These are phyloP conservation scores for Podospora pseudoanserina DNA, from an alignment of 495 filamentous ascomycete species.

Conservation along the genomic window DNA sequence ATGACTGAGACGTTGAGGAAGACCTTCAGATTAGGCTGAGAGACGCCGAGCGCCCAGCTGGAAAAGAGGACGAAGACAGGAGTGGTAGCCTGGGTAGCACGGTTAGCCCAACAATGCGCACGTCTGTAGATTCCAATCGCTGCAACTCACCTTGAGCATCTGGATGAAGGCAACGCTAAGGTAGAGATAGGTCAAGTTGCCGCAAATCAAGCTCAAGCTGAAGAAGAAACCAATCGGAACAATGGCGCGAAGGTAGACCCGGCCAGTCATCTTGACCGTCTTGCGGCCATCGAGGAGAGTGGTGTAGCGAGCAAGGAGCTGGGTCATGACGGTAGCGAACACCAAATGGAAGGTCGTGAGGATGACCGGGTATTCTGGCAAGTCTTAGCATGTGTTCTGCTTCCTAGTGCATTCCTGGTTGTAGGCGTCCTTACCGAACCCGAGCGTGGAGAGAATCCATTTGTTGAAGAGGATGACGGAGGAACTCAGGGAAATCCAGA, in stretches of 20 bases:
- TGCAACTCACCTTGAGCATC: slow-evolving; percentile 78
- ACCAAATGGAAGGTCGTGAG: slow-evolving; percentile 90
- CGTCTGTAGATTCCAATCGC: not conserved
- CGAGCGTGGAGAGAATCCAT: slow-evolving; percentile 79
- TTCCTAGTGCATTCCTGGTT: not conserved
- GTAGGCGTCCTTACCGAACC: slow-evolving; percentile 66
- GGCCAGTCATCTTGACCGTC: slow-evolving; percentile 88
- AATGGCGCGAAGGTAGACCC: slow-evolving; percentile 84
- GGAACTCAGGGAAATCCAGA: slow-evolving; percentile 89
- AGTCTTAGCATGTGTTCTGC: slow-evolving; percentile 30
- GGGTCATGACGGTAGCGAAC: slow-evolving; percentile 88
- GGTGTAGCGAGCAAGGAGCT: slow-evolving; percentile 81
- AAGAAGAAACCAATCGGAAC: slow-evolving; percentile 92
- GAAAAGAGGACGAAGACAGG: slow-evolving; percentile 84
- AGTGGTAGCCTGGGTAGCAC: slow-evolving; percentile 65
- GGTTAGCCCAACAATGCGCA: slow-evolving; percentile 25
- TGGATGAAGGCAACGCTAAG: slow-evolving; percentile 94
- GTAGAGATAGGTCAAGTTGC: slow-evolving; percentile 89
- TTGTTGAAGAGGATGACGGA: slow-evolving; percentile 98
- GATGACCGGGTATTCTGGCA: slow-evolving; percentile 60
- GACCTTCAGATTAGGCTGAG: slow-evolving; percentile 70
- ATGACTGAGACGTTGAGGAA: slow-evolving; percentile 85
- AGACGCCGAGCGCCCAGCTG: slow-evolving; percentile 77
- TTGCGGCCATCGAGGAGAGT: slow-evolving; percentile 83
- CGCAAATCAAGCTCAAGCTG: slow-evolving; percentile 89